Conservation (phyloP, 768 basidiomycete genomes). For the Leccinum ochraceum region DNA sequence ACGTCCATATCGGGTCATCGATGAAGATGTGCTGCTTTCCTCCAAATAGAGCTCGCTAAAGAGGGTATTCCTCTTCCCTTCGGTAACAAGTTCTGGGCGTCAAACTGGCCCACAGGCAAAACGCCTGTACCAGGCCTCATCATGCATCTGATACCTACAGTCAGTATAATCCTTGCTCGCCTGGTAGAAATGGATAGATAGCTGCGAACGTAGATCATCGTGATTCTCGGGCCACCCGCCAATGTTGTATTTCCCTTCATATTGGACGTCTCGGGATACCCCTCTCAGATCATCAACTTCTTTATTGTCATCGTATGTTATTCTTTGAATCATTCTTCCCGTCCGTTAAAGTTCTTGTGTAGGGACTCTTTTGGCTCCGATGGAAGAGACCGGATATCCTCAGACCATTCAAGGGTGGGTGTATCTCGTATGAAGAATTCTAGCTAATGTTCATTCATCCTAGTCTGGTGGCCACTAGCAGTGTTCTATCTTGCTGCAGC, state of each 20-base stretch:
- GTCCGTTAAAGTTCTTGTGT: conserved; percentile 1
- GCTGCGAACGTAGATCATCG: conserved; percentile 39
- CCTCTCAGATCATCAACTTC: conserved; percentile 54
- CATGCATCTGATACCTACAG: conserved; percentile 54
- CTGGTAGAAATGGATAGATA: neutral
- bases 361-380: conserved; percentile 59
- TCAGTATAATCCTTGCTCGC: conserved; percentile 16
- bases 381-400: conserved; percentile 48
- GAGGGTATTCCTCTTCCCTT: conserved; percentile 62
- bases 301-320: conserved; percentile 50
- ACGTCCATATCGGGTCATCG: neutral
- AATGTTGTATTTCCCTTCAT: conserved; percentile 59
- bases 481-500: conserved; percentile 55
- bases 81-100: conserved; percentile 59
- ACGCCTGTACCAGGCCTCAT: conserved; percentile 55
- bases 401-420: conserved; percentile 55
- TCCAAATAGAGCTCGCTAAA: conserved; percentile 52
- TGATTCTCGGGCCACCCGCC: conserved; percentile 55
- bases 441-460: conserved; percentile 5
- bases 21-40: neutral
- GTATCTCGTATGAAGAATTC: neutral
- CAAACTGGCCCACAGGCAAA: conserved; percentile 59
- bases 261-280: conserved; percentile 50
- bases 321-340: conserved; percentile 29
- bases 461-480: conserved; percentile 58